A percentile compares a stretch with the other conserved stretches of the same genome.
phyloP scores from a whole-genome alignment of 2,329 filamentous ascomycete genomes.

The Exophiala mesophila region DNA sequence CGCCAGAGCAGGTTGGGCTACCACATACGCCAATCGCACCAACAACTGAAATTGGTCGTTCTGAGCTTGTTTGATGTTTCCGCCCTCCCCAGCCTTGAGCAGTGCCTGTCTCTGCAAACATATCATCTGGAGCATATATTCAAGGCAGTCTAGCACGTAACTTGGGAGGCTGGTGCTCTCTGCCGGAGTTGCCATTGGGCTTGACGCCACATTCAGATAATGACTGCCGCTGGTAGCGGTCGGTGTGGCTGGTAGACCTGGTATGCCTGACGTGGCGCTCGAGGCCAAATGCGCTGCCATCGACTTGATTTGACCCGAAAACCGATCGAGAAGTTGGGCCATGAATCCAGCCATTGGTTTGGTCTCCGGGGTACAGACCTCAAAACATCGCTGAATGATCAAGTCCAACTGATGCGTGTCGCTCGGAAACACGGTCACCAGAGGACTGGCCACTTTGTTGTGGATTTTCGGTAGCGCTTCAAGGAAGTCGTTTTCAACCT shows the following conservation, averaged over 20 bases:
- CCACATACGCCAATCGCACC: constrained; percentile 26
- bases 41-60: constrained; percentile 23
- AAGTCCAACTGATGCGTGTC: constrained; percentile 15
- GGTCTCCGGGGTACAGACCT: constrained; percentile 15
- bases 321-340: constrained; percentile 20
- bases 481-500: constrained; percentile 38
- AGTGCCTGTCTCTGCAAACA: constrained; percentile 20
- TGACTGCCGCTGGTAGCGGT: constrained; percentile 3
- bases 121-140: constrained; percentile 20
- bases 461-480: constrained; percentile 25
- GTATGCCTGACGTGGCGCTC: not conserved
- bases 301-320: constrained; percentile 20
- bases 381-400: constrained; percentile 16
- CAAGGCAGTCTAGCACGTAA: constrained; percentile 15
- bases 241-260: constrained; percentile 5
- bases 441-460: constrained; percentile 15
- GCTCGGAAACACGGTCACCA: constrained; percentile 10
- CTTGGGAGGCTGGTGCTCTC: constrained; percentile 6
- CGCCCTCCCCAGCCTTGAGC: constrained; percentile 3
- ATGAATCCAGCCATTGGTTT: constrained; percentile 15
- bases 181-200: constrained; percentile 7
- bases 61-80: constrained; percentile 19
- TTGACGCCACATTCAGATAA: constrained; percentile 11
- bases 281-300: constrained; percentile 7
- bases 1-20: constrained; percentile 31